Conservation (phyloP, 768 basidiomycete genomes). For the Agaricus subrufescens region DNA sequence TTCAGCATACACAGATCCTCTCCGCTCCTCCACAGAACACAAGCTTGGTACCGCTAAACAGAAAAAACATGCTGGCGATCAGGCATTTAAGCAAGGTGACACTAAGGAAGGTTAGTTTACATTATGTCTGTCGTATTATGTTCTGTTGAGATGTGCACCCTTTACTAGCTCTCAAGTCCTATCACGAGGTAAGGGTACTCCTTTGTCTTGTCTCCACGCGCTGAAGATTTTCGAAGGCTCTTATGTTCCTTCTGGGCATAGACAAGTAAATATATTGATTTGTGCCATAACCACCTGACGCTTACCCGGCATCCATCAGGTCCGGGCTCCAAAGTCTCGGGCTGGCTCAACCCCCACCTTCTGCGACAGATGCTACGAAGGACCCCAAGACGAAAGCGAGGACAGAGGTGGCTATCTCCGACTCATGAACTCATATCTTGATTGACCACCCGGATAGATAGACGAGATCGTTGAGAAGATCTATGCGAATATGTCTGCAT, state of each 20-base stretch:
- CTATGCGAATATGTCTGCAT: conserved; percentile 82
- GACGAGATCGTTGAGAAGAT: conserved; percentile 78
- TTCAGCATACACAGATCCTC: conserved; percentile 5
- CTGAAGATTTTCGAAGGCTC: conserved; percentile 36
- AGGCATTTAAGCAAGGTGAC: conserved; percentile 65
- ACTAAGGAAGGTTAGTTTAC: conserved; percentile 47
- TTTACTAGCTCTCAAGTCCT: conserved; percentile 55
- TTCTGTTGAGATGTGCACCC: background rate
- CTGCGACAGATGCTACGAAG: conserved; percentile 22
- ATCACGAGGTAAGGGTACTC: conserved; percentile 56
- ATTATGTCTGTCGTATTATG: background rate
- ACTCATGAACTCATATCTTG: background rate
- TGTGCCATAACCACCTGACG: background rate
- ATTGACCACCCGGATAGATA: conserved; percentile 35
- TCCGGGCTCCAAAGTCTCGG: conserved; percentile 54
- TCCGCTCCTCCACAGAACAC: conserved; percentile 17
- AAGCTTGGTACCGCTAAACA: conserved; percentile 61
- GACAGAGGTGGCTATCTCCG: conserved; percentile 50
- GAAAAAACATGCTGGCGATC: conserved; percentile 64
- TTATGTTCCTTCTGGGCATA: conserved; percentile 70
- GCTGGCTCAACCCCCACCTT: conserved; percentile 25
- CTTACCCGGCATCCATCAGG: conserved; percentile 24
- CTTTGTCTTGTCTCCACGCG: background rate
- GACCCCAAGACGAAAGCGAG: conserved; percentile 45
- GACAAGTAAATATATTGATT: conserved; percentile 55